Evolutionary conservation across 306 rosid genomes (phyloP).

Genomic region (Vicia faba): DNA sequence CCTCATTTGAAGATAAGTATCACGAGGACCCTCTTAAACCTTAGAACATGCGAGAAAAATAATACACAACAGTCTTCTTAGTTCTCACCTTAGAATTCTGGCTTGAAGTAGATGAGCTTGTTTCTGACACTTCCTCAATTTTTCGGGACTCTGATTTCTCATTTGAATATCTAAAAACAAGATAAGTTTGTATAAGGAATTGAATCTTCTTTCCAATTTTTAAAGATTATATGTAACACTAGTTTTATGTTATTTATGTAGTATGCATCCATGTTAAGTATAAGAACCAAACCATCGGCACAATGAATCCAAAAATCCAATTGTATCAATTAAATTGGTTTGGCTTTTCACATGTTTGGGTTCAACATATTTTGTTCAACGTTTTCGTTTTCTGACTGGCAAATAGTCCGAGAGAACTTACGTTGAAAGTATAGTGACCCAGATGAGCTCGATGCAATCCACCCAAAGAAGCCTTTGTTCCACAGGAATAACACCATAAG

Average conservation of each 20-base stretch:
- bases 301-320: neutral
- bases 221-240: conserved; percentile 4
- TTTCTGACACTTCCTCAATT: conserved; percentile 49
- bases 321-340: neutral
- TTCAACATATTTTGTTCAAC: neutral
- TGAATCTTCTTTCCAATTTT: conserved; percentile 22
- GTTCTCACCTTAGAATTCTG: conserved; percentile 52
- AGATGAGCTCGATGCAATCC: conserved; percentile 90
- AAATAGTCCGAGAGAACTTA: conserved; percentile 46
- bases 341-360: neutral
- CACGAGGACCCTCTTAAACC: neutral
- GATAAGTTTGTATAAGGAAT: conserved; percentile 12
- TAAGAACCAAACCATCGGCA: neutral
- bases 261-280: conserved; percentile 8
- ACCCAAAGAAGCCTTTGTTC: conserved; percentile 99
- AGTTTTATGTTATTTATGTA: conserved; percentile 22
- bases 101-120: conserved; percentile 51
- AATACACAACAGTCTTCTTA: conserved; percentile 6
- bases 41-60: conserved; percentile 2
- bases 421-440: conserved; percentile 99
- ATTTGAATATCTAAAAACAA: conserved; percentile 67
- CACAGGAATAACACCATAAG: conserved; percentile 87
- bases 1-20: conserved; percentile 21
- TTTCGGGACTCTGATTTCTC: conserved; percentile 69
- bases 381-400: neutral